Evolutionary conservation across 2,329 filamentous ascomycete genomes (phyloP).

Genomic region (Penicillium brasilianum): DNA sequence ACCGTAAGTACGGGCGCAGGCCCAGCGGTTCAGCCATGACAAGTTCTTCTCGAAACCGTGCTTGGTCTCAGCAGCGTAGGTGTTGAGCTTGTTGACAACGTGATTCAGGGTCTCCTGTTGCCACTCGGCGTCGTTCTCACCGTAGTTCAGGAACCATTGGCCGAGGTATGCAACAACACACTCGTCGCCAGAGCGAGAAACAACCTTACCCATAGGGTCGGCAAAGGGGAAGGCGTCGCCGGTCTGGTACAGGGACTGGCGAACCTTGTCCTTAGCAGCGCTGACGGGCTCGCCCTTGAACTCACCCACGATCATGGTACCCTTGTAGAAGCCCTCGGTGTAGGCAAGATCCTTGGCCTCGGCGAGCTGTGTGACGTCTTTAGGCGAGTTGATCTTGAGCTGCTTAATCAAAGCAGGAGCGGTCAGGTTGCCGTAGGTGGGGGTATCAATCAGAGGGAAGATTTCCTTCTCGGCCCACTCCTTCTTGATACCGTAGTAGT

Average conservation of each 20-base stretch:
- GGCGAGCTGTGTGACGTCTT: conserved; percentile 86
- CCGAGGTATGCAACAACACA: conserved; percentile 93
- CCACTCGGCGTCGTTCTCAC: conserved; percentile 80
- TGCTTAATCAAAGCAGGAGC: conserved; percentile 85
- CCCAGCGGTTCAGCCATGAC: conserved; percentile 94
- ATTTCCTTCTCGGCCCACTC: conserved; percentile 95
- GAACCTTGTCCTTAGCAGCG: conserved; percentile 82
- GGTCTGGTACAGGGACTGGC: conserved; percentile 74
- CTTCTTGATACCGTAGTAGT: conserved; percentile 94
- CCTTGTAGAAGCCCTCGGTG: conserved; percentile 97
- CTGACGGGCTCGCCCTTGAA: conserved; percentile 88
- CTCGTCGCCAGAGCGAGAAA: conserved; percentile 86
- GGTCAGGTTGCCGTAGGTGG: conserved; percentile 81
- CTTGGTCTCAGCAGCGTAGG: conserved; percentile 77
- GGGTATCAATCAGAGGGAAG: conserved; percentile 85
- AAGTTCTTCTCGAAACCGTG: conserved; percentile 84
- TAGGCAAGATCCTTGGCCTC: conserved; percentile 97
- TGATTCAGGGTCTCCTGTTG: conserved; percentile 74
- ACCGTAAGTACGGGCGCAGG: conserved; percentile 88
- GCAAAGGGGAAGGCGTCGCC: conserved; percentile 88
- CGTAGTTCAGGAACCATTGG: conserved; percentile 98
- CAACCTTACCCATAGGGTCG: conserved; percentile 88
- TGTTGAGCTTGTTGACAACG: conserved; percentile 75
- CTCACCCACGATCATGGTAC: conserved; percentile 83
- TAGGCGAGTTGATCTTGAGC: conserved; percentile 95